A percentile compares a stretch with the other conserved stretches of the same genome.
These are phyloP conservation scores for Aegilops longissima DNA, from an alignment of 176 grass and related monocot genomes.

Conservation along the genomic window DNA sequence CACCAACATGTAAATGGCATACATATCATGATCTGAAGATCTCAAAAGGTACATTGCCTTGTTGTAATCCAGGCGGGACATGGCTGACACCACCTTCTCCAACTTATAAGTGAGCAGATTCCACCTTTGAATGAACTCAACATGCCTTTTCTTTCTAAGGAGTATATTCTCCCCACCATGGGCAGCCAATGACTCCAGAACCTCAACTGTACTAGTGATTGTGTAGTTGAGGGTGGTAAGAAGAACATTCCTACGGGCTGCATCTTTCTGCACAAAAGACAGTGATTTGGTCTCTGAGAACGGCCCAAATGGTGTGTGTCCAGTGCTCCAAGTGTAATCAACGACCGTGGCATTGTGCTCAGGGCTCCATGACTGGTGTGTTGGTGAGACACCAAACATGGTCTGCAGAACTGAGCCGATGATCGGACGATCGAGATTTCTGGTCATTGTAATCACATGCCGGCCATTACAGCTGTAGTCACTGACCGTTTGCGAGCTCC, in stretches of 20 bases:
- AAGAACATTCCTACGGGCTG: slow-evolving; percentile 86
- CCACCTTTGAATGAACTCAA: slow-evolving; percentile 93
- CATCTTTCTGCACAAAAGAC: slow-evolving; percentile 96
- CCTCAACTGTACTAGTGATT: slow-evolving; percentile 58
- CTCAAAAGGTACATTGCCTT: slow-evolving; percentile 85
- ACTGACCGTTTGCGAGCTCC: slow-evolving; percentile 80
- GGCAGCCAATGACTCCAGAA: slow-evolving; percentile 70
- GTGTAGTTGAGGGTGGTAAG: slow-evolving; percentile 84
- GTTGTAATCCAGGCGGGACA: slow-evolving; percentile 86
- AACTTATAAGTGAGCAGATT: slow-evolving; percentile 86
- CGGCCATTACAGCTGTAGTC: slow-evolving; percentile 97
- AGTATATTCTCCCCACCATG: slow-evolving; percentile 90
- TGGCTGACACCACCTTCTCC: slow-evolving; percentile 81
- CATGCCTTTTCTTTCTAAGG: slow-evolving; percentile 77
- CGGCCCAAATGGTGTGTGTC: slow-evolving; percentile 90
- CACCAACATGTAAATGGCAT: slow-evolving; percentile 71
- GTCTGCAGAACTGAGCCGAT: slow-evolving; percentile 81
- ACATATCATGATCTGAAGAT: slow-evolving; percentile 91
- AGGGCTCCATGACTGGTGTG: slow-evolving; percentile 73
- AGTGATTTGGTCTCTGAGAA: slow-evolving; percentile 83
- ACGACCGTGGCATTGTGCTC: slow-evolving; percentile 67
- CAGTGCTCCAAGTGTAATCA: slow-evolving; percentile 92
- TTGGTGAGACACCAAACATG: slow-evolving; percentile 92
- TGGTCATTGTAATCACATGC: slow-evolving; percentile 72
- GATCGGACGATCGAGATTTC: slow-evolving; percentile 78